Conservation (phyloP, 2,329 filamentous ascomycete genomes). For the Leptographium lundbergii region DNA sequence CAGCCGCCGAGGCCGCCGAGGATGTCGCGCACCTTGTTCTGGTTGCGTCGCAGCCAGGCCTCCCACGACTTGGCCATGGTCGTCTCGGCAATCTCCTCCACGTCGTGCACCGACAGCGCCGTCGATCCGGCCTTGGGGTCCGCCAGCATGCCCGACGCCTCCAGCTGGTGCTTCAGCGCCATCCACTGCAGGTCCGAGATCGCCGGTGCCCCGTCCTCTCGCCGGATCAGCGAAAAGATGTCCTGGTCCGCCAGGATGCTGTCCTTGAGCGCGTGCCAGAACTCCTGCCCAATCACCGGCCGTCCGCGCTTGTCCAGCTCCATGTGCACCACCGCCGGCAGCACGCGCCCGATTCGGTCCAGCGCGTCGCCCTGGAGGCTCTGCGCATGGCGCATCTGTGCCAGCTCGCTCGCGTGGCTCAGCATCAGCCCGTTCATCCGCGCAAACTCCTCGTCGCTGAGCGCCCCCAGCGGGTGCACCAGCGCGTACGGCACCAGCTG, state of each 20-base stretch:
- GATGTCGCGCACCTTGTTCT: constrained; percentile 24
- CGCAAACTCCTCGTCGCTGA: constrained; percentile 14
- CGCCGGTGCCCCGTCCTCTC: constrained; percentile 22
- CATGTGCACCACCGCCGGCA: constrained; percentile 47
- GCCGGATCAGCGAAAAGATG: constrained; percentile 33
- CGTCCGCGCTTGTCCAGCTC: constrained; percentile 38
- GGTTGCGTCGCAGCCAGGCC: constrained; percentile 38
- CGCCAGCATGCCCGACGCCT: constrained; percentile 16
- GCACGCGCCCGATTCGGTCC: constrained; percentile 29
- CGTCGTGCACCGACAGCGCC: constrained; percentile 16
- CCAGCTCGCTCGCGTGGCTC: constrained; percentile 14
- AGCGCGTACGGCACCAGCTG: constrained; percentile 13
- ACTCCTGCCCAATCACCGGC: constrained; percentile 42
- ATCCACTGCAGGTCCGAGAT: constrained; percentile 35
- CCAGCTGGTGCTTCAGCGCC: constrained; percentile 29
- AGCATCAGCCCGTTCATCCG: constrained; percentile 15
- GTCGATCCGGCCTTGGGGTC: constrained; percentile 10
- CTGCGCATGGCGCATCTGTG: constrained; percentile 17
- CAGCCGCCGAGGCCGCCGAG: constrained; percentile 6
- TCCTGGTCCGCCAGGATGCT: constrained; percentile 36
- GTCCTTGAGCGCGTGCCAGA: constrained; percentile 51
- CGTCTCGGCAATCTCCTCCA: constrained; percentile 17
- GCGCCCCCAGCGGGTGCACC: constrained; percentile 11
- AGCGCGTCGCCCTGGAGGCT: constrained; percentile 25
- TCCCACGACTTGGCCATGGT: constrained; percentile 33